Evolutionary conservation across 2,329 filamentous ascomycete genomes (phyloP).

Genomic region (Coniochaeta hoffmannii): DNA sequence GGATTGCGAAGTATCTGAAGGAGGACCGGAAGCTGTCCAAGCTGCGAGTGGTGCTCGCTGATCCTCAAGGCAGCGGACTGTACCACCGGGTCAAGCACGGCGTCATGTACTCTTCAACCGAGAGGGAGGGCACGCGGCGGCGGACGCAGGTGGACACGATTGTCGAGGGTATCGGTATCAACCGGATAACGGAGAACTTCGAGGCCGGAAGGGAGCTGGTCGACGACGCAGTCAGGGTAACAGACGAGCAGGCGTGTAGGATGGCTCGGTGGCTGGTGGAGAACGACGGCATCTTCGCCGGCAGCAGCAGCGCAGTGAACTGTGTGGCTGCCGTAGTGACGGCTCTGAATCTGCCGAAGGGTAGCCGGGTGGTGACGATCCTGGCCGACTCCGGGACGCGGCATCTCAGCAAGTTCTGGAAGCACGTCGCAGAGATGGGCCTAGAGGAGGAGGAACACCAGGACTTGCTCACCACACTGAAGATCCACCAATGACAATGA

Average conservation of each 20-base stretch:
- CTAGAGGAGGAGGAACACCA: conserved; percentile 50
- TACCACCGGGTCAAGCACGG: conserved; percentile 89
- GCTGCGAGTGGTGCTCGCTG: conserved; percentile 73
- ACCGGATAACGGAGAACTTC: conserved; percentile 89
- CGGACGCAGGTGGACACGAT: conserved; percentile 91
- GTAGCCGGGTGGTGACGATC: conserved; percentile 70
- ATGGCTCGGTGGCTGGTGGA: conserved; percentile 98
- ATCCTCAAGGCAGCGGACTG: conserved; percentile 88
- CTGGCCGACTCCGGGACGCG: conserved; percentile 77
- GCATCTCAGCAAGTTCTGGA: conserved; percentile 82
- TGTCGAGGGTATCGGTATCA: conserved; percentile 93
- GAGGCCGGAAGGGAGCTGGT: conserved; percentile 79
- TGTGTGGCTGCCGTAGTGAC: conserved; percentile 72
- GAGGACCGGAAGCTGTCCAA: conserved; percentile 48
- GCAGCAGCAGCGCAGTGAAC: conserved; percentile 95
- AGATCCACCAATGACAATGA: conserved; percentile 24
- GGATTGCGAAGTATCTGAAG: conserved; percentile 78
- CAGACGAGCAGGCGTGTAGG: conserved; percentile 76
- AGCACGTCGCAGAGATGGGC: conserved; percentile 59
- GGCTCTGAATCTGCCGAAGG: conserved; percentile 53
- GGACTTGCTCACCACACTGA: conserved; percentile 44
- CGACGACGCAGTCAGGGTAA: conserved; percentile 84
- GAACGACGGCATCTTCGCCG: conserved; percentile 88
- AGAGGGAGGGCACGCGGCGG: conserved; percentile 83
- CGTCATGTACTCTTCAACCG: conserved; percentile 88